Evolutionary conservation across 2,329 filamentous ascomycete genomes (phyloP).

Genomic region (Rhynchosporium agropyri): DNA sequence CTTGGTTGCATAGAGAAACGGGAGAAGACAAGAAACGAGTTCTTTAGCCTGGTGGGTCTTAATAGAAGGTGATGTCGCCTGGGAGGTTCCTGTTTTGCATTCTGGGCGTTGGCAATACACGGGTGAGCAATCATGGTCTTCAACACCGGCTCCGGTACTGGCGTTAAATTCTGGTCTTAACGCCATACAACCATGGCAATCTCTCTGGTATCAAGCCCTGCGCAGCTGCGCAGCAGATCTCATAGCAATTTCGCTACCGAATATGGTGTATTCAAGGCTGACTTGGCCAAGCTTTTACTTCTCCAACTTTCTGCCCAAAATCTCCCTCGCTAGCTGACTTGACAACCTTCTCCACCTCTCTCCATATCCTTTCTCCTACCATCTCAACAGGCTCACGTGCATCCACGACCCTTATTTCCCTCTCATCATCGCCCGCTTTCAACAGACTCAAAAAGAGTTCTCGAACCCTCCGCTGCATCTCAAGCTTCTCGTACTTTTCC

Average conservation of each 20-base stretch:
- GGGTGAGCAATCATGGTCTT: conserved; percentile 38
- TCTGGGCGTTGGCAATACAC: conserved; percentile 31
- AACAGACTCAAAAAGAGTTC: conserved; percentile 68
- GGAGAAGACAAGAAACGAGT: conserved; percentile 94
- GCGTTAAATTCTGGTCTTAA: conserved; percentile 42
- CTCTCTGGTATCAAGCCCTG: conserved; percentile 12
- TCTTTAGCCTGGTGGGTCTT: conserved; percentile 76
- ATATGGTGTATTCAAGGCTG: conserved; percentile 5
- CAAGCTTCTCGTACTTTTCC: conserved; percentile 84
- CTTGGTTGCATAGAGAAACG: conserved; percentile 93
- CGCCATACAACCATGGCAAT: conserved; percentile 35
- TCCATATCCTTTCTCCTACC: conserved; percentile 54
- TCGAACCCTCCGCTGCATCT: conserved; percentile 80
- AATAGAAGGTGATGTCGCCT: conserved; percentile 51
- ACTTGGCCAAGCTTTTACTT: conserved; percentile 27
- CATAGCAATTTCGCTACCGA: background rate
- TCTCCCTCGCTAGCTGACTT: conserved; percentile 53
- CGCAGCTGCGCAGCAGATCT: background rate
- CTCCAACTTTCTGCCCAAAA: conserved; percentile 47
- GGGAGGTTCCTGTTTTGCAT: conserved; percentile 23
- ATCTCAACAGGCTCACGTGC: conserved; percentile 58
- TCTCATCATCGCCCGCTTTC: conserved; percentile 50
- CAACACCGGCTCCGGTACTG: conserved; percentile 39
- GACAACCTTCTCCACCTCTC: conserved; percentile 43
- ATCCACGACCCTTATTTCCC: conserved; percentile 56